Base-by-base conservation (phyloP, 768 basidiomycete genomes). In the Coprinopsis marcescibilis region DNA sequence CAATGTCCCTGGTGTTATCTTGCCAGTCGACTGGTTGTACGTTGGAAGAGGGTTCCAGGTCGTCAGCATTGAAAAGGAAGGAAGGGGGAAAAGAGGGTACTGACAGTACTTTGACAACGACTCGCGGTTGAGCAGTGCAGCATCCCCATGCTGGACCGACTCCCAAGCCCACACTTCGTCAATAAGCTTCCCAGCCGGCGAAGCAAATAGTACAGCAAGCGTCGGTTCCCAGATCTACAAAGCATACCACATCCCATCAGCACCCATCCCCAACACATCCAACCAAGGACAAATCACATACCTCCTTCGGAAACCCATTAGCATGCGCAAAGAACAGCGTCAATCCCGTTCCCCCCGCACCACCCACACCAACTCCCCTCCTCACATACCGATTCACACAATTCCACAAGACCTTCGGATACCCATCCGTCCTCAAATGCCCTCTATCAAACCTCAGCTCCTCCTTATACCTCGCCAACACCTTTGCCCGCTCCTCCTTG, bases 221-320 rank as follows among this genome's bases (percentile, higher is more conserved):
- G 75, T 72, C 0, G 87, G 80, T 58, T 94, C 89, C 83, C 86
- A 95, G 7, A 77, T 85, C 89, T 94, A 55, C 19, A 36, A 37
- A 45, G 26, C 19, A 32, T 14, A 15, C 23, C 15, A 33, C n/a
- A n/a, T n/a, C n/a, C n/a, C n/a, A n/a, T n/a, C n/a, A n/a, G n/a
- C n/a, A n/a, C n/a, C n/a, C n/a, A n/a, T n/a, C n/a, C n/a, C n/a
- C n/a, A n/a, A n/a, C n/a, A n/a, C n/a, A n/a, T 36, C 30, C 7
- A 29, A 33, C 8, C 41, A 30, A 4, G 8, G 20, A n/a, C 20
- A 19, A 27, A 10, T 17, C 21, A 52, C 77, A 39, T 44, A 81
- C 88, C 80, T 94, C 90, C 61, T 93, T 94, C 38, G 78, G 79
- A 55, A 94, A 85, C 1, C 93, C 91, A 62, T 89, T 94, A 2